Base-by-base conservation (phyloP, 108 stramenopile species). In the Nitzschia sp. region DNA sequence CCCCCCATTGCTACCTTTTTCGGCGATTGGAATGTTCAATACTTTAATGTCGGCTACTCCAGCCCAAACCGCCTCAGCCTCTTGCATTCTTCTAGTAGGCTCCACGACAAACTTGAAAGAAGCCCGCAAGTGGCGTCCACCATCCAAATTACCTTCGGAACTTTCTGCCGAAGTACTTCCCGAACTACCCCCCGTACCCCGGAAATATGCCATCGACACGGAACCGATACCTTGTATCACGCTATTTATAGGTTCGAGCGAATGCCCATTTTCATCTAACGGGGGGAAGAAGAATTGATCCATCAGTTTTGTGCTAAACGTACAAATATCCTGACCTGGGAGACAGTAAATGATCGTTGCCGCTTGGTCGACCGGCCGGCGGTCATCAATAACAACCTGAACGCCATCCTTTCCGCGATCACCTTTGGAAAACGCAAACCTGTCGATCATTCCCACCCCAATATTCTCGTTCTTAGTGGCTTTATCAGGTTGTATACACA, bases 281-380 rank as follows among this genome's bases (percentile, higher is more conserved):
- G 57, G 57, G 34, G n/a, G 34, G 31, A 59, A 59, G n/a, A n/a
- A n/a, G 57, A 59, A 59, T 33, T 33, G 18, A 21, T 59, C 57
- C 17, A 33, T 33, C 1, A 59, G 57, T 18, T 33, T 31, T 18
- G 57, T 33, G 31, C 34, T 1, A 1, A 59, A 59, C 13, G n/a
- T 33, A 21, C 57, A 59, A 30, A 59, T 32, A 17, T 13, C 1
- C 13, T 13, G 31, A 29, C 57, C 57, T 18, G 57, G 32, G 13
- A 21, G 1, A 4, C 57, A 59, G 5, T 31, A 30, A 31, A 59
- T 1, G 0, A 17, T 30, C 4, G 57, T 33, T 33, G 17, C 30
- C 8, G 17, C 33, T 13, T 13, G 8, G 15, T 19, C n/a, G 34
- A 59, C 32, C 1, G 34, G n/a, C 31, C 34, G n/a, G 15, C 2